phyloP scores from a whole-genome alignment of 1,139 yeast species.

The Ogataea hybrid region DNA sequence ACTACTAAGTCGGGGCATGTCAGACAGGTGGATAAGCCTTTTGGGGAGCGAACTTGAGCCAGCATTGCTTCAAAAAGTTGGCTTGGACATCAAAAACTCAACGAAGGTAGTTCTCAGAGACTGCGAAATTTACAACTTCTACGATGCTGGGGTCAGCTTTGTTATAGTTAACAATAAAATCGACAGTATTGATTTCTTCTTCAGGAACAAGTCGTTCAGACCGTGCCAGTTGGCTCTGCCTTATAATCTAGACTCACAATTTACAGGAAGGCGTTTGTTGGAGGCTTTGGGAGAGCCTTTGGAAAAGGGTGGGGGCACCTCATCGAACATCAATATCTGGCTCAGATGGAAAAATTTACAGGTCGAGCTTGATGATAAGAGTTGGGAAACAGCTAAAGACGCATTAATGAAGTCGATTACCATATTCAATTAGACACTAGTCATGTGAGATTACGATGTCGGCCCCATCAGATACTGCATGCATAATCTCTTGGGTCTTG shows the following conservation, averaged over 20 bases:
- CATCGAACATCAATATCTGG: slow-evolving; percentile 30
- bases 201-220: slow-evolving; percentile 18
- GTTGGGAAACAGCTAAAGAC: slow-evolving; percentile 29
- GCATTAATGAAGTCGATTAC: slow-evolving; percentile 25
- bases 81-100: neutral
- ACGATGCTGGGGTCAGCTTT: slow-evolving; percentile 20
- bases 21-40: neutral
- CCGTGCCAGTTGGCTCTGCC: slow-evolving; percentile 12
- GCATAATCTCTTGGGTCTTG: slow-evolving; percentile 15
- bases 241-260: slow-evolving; percentile 5
- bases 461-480: neutral
- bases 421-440: slow-evolving; percentile 12
- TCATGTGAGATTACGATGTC: slow-evolving; percentile 1
- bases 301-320: slow-evolving; percentile 34
- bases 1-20: slow-evolving; percentile 9
- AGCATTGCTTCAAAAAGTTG: neutral
- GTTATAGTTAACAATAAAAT: slow-evolving; percentile 10
- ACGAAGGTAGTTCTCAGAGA: slow-evolving; percentile 6
- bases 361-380: slow-evolving; percentile 28
- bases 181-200: slow-evolving; percentile 32
- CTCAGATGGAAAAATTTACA: slow-evolving; percentile 30
- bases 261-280: slow-evolving; percentile 26
- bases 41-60: neutral
- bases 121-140: slow-evolving; percentile 15
- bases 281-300: slow-evolving; percentile 31